phyloP scores from a whole-genome alignment of 2,329 filamentous ascomycete genomes.

The Xylariaceae sp. region DNA sequence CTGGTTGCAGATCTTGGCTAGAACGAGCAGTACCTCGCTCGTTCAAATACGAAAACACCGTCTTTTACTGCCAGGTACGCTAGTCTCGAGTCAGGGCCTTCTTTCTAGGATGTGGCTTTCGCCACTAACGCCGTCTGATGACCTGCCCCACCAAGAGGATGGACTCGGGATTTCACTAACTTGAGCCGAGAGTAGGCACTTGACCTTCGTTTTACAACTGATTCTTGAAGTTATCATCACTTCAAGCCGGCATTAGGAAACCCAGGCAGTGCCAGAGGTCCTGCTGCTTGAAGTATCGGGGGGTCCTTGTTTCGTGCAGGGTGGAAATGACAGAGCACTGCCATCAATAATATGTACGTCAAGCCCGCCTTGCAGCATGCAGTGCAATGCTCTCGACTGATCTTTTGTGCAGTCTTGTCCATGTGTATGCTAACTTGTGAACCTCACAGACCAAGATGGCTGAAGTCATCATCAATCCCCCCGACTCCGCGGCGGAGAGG shows the following conservation, averaged over 20 bases:
- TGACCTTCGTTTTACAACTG: slow-evolving; percentile 27
- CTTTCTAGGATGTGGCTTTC: slow-evolving; percentile 32
- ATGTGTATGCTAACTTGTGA: slow-evolving; percentile 29
- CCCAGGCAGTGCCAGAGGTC: slow-evolving; percentile 16
- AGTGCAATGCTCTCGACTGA: slow-evolving; percentile 34
- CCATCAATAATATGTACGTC: slow-evolving; percentile 37
- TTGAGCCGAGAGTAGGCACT: slow-evolving; percentile 28
- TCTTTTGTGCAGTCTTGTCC: slow-evolving; percentile 25
- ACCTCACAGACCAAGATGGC: slow-evolving; percentile 36
- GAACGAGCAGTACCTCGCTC: slow-evolving; percentile 22
- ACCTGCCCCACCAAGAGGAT: slow-evolving; percentile 35
- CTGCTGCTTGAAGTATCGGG: slow-evolving; percentile 25
- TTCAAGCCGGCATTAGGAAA: slow-evolving; percentile 17
- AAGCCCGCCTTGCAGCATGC: slow-evolving; percentile 38
- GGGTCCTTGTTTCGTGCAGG: slow-evolving; percentile 28
- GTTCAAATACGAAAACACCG: slow-evolving; percentile 6
- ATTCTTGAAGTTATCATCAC: slow-evolving; percentile 19
- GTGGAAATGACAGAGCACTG: slow-evolving; percentile 34
- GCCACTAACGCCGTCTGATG: slow-evolving; percentile 37
- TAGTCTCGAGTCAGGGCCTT: slow-evolving; percentile 34
- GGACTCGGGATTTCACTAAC: slow-evolving; percentile 33
- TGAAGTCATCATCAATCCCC: slow-evolving; percentile 33
- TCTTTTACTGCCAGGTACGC: slow-evolving; percentile 20
- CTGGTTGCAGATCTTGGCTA: slow-evolving; percentile 29
- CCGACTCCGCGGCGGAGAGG: slow-evolving; percentile 42